Evolutionary conservation across 345 rosid genomes (phyloP).

Genomic region (Aethionema arabicum): DNA sequence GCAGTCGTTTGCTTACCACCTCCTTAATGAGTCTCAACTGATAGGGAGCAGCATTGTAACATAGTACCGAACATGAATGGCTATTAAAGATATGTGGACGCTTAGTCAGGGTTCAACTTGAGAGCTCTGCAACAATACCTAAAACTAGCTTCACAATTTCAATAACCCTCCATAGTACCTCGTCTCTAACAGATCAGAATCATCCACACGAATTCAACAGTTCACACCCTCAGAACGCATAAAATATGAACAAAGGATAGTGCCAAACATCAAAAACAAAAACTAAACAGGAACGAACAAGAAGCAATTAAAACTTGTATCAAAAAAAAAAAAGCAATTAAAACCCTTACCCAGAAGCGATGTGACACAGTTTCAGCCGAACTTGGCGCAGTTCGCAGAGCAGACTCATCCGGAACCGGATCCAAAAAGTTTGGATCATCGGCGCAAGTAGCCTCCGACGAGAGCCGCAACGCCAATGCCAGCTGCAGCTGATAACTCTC

Average conservation of each 20-base stretch:
- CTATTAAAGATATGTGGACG: neutral
- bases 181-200: no score
- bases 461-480: conserved; percentile 91
- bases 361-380: conserved; percentile 75
- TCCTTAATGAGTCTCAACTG: neutral
- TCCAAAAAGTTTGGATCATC: conserved; percentile 96
- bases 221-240: neutral
- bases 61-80: neutral
- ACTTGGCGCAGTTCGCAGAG: conserved; percentile 48
- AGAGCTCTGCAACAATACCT: neutral
- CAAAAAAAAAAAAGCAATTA: conserved; percentile 3
- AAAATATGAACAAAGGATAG: conserved; percentile 2
- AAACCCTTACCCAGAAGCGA: conserved; percentile 85
- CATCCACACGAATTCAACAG: neutral
- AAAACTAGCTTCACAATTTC: neutral
- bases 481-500: conserved; percentile 99
- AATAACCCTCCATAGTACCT: no score
- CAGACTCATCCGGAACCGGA: conserved; percentile 78
- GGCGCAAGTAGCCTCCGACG: conserved; percentile 88
- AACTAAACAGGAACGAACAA: conserved; percentile 12
- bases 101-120: neutral
- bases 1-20: conserved; percentile 11
- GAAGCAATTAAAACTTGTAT: conserved; percentile 13
- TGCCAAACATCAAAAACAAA: neutral
- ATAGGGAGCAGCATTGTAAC: neutral